A percentile compares a stretch with the other conserved stretches of the same genome.
phyloP scores from a whole-genome alignment of 176 grass and related monocot species.

The Poa pratensis region DNA sequence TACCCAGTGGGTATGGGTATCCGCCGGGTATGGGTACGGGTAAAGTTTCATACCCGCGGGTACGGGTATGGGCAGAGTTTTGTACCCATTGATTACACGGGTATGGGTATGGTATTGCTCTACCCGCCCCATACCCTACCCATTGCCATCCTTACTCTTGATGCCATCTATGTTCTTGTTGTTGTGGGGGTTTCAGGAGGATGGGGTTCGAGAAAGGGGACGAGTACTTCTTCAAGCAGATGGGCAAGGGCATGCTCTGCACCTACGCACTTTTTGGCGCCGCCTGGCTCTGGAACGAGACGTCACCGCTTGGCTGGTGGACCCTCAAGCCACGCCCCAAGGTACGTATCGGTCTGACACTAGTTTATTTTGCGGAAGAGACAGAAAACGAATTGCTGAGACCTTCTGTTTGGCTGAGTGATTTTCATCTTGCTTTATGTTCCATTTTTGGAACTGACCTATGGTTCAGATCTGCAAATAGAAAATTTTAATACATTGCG shows the following conservation, averaged over 20 bases:
- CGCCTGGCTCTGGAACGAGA: constrained; percentile 82
- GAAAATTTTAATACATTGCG: not conserved
- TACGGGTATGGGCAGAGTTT: too few species aligned
- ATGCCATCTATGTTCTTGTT: not conserved
- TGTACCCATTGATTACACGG: too few species aligned
- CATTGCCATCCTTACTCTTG: too few species aligned
- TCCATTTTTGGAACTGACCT: not conserved
- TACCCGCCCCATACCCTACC: too few species aligned
- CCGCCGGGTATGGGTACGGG: too few species aligned
- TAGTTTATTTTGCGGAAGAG: not conserved
- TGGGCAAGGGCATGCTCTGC: constrained; percentile 78
- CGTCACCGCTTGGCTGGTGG: constrained; percentile 84
- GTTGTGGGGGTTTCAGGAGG: constrained; percentile 38
- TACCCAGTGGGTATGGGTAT: too few species aligned
- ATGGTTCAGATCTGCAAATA: not conserved
- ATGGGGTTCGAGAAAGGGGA: constrained; percentile 75
- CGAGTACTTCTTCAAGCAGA: constrained; percentile 80
- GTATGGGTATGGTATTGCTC: too few species aligned
- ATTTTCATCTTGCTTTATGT: not conserved
- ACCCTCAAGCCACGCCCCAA: constrained; percentile 80
- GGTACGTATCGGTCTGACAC: constrained; percentile 47
- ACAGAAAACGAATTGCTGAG: constrained; percentile 2
- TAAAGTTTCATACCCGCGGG: too few species aligned
- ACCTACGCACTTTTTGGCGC: constrained; percentile 65
- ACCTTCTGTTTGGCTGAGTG: constrained; percentile 9